Base-by-base conservation (phyloP, 306 rosid genomes). In the Mimosa pudica region DNA sequence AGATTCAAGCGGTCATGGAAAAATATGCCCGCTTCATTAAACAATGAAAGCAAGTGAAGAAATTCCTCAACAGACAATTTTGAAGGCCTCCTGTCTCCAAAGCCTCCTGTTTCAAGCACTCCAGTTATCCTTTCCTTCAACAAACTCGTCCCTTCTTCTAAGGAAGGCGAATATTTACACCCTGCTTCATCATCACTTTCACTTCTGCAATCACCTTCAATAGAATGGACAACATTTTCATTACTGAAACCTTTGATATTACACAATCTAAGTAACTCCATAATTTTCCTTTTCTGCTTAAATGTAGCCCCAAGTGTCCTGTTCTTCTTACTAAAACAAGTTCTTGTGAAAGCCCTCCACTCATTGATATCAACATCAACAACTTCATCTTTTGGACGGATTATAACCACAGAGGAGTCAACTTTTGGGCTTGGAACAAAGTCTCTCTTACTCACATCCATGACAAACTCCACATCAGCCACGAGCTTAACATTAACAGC, bases 391-490 rank as follows among this genome's bases (percentile, higher is more conserved):
- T 89, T 92, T 0, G 93, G 98, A 13, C 94, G 88, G 52, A 95
- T 89, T 46, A 91, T 89, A 64, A 93, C 91, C n/a, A 95, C 88
- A 0, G 97, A 91, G 7, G 98, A 95, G 67, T 95, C 99, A 10
- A 91, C 98, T 82, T 95, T 90, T 0, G 98, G 99, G 17, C 86
- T 75, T 0, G 97, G 99, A 35, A 93, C 70, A 82, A 95, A 95
- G 71, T 95, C 96, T 84, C 94, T 90, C 89, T 87, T 91, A 90
- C 97, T 91, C 13, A 95, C 97, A 49, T 91, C 93, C 94, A 89
- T 91, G 18, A 86, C 84, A 70, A 86, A 86, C 84, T 91, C 97
- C 52, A 91, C 96, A 42, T 90, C 83, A 55, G 98, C 98, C 71
- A 95, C 45, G 51, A 93, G 85, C 71, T 83, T 89, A 85, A 90